A percentile compares a stretch with the other conserved stretches of the same genome.
These are phyloP conservation scores for Mortierella sp. DNA, from an alignment of 371 early-diverging fungal genomes.

Conservation along the genomic window DNA sequence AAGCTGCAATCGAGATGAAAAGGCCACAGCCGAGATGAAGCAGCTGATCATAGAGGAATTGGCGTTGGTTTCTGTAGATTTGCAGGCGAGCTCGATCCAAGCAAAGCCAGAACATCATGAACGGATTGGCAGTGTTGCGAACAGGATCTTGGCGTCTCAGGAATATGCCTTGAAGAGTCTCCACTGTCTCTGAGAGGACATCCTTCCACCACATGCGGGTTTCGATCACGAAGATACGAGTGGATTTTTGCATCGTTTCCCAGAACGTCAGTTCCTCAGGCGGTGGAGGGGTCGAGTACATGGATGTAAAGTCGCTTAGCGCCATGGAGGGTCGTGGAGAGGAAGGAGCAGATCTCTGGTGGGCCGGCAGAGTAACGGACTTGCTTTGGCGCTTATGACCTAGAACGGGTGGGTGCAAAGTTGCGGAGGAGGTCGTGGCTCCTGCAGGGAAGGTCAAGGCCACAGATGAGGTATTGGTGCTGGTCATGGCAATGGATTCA, in stretches of 20 bases:
- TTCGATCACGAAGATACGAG: conserved; percentile 36
- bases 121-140: conserved; percentile 55
- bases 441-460: neutral
- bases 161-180: conserved; percentile 39
- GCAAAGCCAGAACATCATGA: conserved; percentile 54
- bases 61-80: conserved; percentile 57
- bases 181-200: conserved; percentile 37
- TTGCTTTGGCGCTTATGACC: conserved; percentile 18
- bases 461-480: conserved; percentile 7
- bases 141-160: conserved; percentile 51
- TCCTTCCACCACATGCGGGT: conserved; percentile 50
- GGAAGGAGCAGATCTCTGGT: conserved; percentile 5
- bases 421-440: conserved; percentile 4
- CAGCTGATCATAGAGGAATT: conserved; percentile 63
- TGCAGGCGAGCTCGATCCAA: conserved; percentile 59
- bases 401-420: conserved; percentile 6
- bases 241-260: conserved; percentile 24
- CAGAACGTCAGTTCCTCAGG: conserved; percentile 59
- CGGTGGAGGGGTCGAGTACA: conserved; percentile 35
- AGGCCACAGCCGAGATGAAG: conserved; percentile 63
- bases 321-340: conserved; percentile 45
- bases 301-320: conserved; percentile 27
- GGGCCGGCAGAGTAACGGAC: conserved; percentile 32
- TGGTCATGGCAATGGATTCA: conserved; percentile 24
- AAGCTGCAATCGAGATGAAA: conserved; percentile 55